Evolutionary conservation across 2,329 filamentous ascomycete species (phyloP), one percentile per base, ranked within the genome.

Genomic region (Aspergillus hiratsukae): DNA sequence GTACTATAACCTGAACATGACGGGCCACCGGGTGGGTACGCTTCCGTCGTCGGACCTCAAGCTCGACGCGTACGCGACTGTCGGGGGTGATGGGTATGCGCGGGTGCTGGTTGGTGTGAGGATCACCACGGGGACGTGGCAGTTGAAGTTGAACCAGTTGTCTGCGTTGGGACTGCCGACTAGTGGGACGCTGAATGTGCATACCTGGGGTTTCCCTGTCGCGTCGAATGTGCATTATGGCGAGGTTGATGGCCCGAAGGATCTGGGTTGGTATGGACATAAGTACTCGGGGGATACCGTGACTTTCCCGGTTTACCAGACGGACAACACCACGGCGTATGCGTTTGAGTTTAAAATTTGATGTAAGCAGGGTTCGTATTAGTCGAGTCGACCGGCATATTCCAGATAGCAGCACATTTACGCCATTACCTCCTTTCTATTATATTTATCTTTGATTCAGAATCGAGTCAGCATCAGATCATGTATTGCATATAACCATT

Each of bases 1-100:
- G 53, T 80, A 79, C 65, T 81, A 80, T 62, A 68, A 72, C 48
- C 60, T 67, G 3, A 74, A 75, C 46, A 79, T 80, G 77, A 75
- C 72, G 0, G 78, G 78, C 3, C 51, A 68, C 14, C 71, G 76
- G 17, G 69, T 75, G 4, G 67, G 66, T 0, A 77, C 75, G 2
- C 64, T 67, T 0, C 67, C 66, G 0, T 72, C 75, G 0, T 58
- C 60, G 4, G 75, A 78, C 53, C 58, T 64, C 2, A 59, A 64
- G 3, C 65, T 76, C 21, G 76, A 78, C 48, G 72, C 70, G 11
- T 78, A 75, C 55, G 70, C 75, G 9, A 72, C 69, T 2, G 66
- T 71, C 19, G 71, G 64, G 23, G 56, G 55, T 0, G 64, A 68
- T 43, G 54, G 57, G 17, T 58, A 56, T 6, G 72, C 72, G 3